phyloP scores from a whole-genome alignment of 2,329 filamentous ascomycete genomes.

The Aureobasidium sp. region DNA sequence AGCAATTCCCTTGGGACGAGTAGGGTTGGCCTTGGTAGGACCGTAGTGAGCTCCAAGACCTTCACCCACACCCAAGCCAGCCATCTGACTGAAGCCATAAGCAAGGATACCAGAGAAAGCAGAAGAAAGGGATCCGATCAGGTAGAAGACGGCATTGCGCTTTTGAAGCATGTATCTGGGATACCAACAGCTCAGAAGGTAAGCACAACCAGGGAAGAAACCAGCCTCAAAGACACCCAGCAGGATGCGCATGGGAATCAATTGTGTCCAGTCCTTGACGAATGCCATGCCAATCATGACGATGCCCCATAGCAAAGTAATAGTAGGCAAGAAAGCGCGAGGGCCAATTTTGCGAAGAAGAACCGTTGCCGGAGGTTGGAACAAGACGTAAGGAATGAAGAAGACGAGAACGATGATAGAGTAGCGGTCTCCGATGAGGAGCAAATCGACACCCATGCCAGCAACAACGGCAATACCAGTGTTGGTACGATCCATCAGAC shows the following conservation, averaged over 20 bases:
- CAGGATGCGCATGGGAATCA: constrained; percentile 52
- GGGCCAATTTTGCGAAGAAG: constrained; percentile 58
- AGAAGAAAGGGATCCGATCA: constrained; percentile 43
- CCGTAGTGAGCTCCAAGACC: constrained; percentile 30
- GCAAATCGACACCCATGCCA: constrained; percentile 30
- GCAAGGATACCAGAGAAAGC: constrained; percentile 42
- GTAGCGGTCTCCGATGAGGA: constrained; percentile 27
- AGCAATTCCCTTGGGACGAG: constrained; percentile 21
- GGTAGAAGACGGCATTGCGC: constrained; percentile 42
- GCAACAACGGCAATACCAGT: constrained; percentile 31
- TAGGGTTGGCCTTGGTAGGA: constrained; percentile 26
- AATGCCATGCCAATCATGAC: constrained; percentile 60
- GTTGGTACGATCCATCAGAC: constrained; percentile 29
- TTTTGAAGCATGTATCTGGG: constrained; percentile 33
- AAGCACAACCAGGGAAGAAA: constrained; percentile 59
- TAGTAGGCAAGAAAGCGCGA: constrained; percentile 28
- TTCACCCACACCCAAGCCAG: constrained; percentile 40
- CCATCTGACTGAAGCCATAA: constrained; percentile 32
- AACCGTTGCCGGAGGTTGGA: constrained; percentile 65
- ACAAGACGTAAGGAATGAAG: constrained; percentile 65
- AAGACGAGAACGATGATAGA: constrained; percentile 58
- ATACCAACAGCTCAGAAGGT: constrained; percentile 38
- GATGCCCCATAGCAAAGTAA: constrained; percentile 50
- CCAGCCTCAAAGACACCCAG: constrained; percentile 61
- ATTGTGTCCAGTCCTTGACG: constrained; percentile 42